These are phyloP conservation scores for Candida chauliodis DNA, from an alignment of 805 yeast species.

Conservation along the genomic window DNA sequence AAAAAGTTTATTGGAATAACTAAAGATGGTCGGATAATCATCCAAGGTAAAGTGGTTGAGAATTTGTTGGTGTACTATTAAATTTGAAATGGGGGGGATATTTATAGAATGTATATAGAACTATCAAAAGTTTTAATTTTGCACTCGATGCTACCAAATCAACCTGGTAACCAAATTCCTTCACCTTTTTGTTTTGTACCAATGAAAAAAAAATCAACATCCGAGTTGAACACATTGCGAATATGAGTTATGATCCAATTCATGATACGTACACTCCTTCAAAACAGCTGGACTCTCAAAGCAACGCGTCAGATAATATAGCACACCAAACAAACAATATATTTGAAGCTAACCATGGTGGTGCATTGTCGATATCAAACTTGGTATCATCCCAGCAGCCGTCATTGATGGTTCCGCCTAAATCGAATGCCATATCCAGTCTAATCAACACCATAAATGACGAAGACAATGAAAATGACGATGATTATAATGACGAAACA, in stretches of 20 bases:
- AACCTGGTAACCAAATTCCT: not conserved
- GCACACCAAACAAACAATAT: conserved; percentile 2
- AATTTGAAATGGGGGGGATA: not conserved
- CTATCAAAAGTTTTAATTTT: not conserved
- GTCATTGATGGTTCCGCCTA: not conserved
- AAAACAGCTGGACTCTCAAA: not conserved
- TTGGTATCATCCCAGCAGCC: conserved; percentile 7
- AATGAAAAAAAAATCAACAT: conserved; percentile 4
- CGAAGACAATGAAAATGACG: conserved; percentile 11
- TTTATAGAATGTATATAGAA: conserved; percentile 4
- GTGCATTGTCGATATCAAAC: conserved; percentile 14
- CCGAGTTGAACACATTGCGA: no score
- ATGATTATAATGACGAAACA: conserved; percentile 13
- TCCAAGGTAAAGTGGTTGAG: conserved; percentile 28
- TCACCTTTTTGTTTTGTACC: not conserved
- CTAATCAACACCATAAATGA: conserved; percentile 7
- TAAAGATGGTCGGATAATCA: conserved; percentile 19
- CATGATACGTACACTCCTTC: conserved; percentile 31
- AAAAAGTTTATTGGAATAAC: conserved; percentile 16
- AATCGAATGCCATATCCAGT: conserved; percentile 4
- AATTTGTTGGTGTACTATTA: conserved; percentile 26
- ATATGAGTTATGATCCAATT: conserved; percentile 43
- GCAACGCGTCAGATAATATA: conserved; percentile 2
- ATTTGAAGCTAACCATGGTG: conserved; percentile 1
- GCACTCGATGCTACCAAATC: conserved; percentile 1